phyloP scores from a whole-genome alignment of 108 stramenopile species.

The Cyclotella choctawhatcheeana region DNA sequence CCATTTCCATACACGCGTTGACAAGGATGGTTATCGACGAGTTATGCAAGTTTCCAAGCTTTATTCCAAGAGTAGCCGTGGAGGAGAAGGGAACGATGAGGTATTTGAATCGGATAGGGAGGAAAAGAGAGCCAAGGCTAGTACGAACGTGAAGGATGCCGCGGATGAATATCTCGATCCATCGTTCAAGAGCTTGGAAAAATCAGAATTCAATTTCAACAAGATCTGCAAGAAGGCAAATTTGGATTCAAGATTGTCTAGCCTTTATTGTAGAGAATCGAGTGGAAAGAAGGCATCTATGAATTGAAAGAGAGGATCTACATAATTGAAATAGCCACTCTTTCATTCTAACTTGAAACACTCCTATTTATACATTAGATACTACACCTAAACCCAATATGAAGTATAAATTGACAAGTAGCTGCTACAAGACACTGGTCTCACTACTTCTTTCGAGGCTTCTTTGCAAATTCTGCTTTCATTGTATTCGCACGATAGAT shows the following conservation, averaged over 20 bases:
- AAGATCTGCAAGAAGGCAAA: neutral
- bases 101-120: slow-evolving; percentile 70
- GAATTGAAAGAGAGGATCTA: too few species aligned
- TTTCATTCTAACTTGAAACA: too few species aligned
- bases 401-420: too few species aligned
- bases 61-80: slow-evolving; percentile 86
- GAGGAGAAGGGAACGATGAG: slow-evolving; percentile 35
- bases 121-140: slow-evolving; percentile 63
- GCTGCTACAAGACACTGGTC: too few species aligned
- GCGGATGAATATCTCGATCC: slow-evolving; percentile 58
- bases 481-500: slow-evolving; percentile 47
- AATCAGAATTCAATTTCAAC: slow-evolving; percentile 18
- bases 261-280: neutral
- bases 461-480: slow-evolving; percentile 40
- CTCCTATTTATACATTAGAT: too few species aligned
- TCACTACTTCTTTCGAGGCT: slow-evolving; percentile 3
- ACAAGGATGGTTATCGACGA: slow-evolving; percentile 43
- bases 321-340: too few species aligned
- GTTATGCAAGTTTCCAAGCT: slow-evolving; percentile 57
- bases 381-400: too few species aligned
- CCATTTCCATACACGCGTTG: slow-evolving; percentile 51
- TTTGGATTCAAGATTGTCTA: slow-evolving; percentile 6
- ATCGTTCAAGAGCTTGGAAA: slow-evolving; percentile 58
- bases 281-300: slow-evolving; percentile 5
- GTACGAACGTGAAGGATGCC: slow-evolving; percentile 58